Base-by-base conservation (phyloP, 148 eudicot species). In the Camellia lanceoleosa region DNA sequence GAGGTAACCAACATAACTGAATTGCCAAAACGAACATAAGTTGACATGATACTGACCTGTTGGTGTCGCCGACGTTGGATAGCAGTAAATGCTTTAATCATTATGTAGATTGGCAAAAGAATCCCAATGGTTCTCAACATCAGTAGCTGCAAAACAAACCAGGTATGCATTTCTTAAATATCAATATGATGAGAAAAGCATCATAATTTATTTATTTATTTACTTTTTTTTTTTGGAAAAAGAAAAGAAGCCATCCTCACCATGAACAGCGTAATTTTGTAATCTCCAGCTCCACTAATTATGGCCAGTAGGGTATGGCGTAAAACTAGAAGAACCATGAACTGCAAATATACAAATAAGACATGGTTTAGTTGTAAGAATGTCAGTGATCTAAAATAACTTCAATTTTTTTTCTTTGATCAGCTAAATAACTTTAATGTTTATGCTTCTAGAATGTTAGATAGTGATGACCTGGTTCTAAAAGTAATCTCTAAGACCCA, bases 301-400 rank as follows among this genome's bases (percentile, higher is more conserved):
- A 94, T 68, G 78, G 90, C 80, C 9, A 96, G 96, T 58, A 90
- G 86, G 16, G 93, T 86, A 67, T 90, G 92, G 67, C 94, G 96
- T 63, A 94, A 73, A 77, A 90, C 87, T 82, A 94, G 85, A 72
- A 94, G 90, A 73, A 84, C 76, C 61, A 88, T 18, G 64, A 92
- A 89, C 96, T 93, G 90, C 75, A 71, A 23, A 75, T 14, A 80
- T 5, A 67, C 18, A 86, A 56, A 70, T 23, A 73, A 66, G 20
- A 70, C 16, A 61, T 42, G n/a, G n/a, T 23, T 16, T 49, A 23
- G 23, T 49, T 49, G 8, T 65, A 42, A 10, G n/a, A 60, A 75
- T 15, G 14, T 4, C 23, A 4, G 52, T 30, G 38, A 49, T 64
- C 6, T 23, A 10, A 23, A 13, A 11, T 30, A 30, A 15, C 43